These are phyloP conservation scores for Candida glaebosa DNA, from an alignment of 805 yeast genomes.

Conservation along the genomic window DNA sequence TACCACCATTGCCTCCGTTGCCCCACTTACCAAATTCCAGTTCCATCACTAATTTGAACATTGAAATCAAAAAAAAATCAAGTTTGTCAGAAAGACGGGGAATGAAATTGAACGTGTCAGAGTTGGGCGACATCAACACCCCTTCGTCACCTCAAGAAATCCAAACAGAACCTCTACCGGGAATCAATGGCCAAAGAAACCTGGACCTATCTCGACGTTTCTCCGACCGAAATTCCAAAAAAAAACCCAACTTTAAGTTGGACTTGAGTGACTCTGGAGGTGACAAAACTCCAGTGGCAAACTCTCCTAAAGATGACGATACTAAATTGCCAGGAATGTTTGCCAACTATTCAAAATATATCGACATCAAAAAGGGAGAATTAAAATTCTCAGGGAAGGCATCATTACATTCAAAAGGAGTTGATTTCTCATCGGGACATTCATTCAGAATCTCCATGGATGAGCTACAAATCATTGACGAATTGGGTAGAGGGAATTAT, in stretches of 20 bases:
- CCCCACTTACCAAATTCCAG: neutral
- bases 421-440: constrained; percentile 85
- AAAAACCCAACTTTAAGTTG: constrained; percentile 37
- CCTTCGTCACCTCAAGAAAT: constrained; percentile 3
- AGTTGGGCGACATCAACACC: constrained; percentile 9
- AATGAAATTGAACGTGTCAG: constrained; percentile 45
- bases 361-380: constrained; percentile 89
- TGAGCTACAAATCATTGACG: constrained; percentile 78
- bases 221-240: constrained; percentile 31
- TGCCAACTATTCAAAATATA: constrained; percentile 79
- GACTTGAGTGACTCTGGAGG: constrained; percentile 18
- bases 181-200: neutral
- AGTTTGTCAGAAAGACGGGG: constrained; percentile 55
- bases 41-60: neutral
- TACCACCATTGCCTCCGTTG: constrained; percentile 23
- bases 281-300: neutral
- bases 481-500: constrained; percentile 92
- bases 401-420: constrained; percentile 85
- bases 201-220: constrained; percentile 33
- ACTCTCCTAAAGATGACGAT: constrained; percentile 9
- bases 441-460: constrained; percentile 83
- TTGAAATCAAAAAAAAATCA: constrained; percentile 30
- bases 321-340: constrained; percentile 59
- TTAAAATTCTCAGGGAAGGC: constrained; percentile 92
- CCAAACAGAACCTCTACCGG: constrained; percentile 6